Evolutionary conservation across 2,329 filamentous ascomycete species (phyloP).

Genomic region (Saccharata proteae): DNA sequence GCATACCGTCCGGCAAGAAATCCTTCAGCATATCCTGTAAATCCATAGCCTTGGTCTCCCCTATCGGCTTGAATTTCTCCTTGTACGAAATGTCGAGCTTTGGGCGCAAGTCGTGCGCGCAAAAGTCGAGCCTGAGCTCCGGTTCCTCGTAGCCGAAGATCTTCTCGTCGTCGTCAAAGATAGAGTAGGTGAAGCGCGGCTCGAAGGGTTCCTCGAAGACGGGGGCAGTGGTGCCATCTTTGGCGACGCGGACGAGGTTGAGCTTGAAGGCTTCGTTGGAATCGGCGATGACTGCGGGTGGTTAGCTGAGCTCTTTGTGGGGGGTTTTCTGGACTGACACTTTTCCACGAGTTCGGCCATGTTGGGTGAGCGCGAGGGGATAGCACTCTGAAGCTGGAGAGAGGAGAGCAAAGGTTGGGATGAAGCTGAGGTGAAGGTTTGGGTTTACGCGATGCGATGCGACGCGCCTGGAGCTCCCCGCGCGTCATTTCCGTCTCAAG

Average conservation of each 20-base stretch:
- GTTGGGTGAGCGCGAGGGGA: too few species aligned
- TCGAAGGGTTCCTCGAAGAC: conserved; percentile 56
- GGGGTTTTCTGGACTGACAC: too few species aligned
- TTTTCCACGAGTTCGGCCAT: not conserved
- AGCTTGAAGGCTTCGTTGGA: conserved; percentile 27
- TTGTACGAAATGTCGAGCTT: conserved; percentile 59
- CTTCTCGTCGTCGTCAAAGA: conserved; percentile 85
- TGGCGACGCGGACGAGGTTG: conserved; percentile 22
- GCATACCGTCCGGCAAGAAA: conserved; percentile 56
- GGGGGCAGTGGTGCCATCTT: conserved; percentile 11
- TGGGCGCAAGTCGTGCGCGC: conserved; percentile 65
- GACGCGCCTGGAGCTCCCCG: too few species aligned
- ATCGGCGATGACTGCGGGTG: conserved; percentile 20
- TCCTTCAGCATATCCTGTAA: conserved; percentile 48
- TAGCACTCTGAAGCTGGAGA: not conserved
- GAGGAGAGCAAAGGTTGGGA: not conserved
- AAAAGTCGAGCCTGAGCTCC: conserved; percentile 59
- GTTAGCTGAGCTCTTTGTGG: conserved; percentile 10
- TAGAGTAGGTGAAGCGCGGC: conserved; percentile 78
- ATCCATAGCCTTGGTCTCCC: conserved; percentile 57
- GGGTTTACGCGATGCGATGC: too few species aligned
- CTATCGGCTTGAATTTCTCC: conserved; percentile 58
- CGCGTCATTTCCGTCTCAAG: too few species aligned
- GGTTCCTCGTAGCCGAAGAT: conserved; percentile 85
- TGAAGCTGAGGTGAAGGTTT: not conserved